A percentile compares a stretch with the other conserved stretches of the same genome.
Conservation (phyloP, 1,284 basidiomycete species). For the Polyporus tsugae region DNA sequence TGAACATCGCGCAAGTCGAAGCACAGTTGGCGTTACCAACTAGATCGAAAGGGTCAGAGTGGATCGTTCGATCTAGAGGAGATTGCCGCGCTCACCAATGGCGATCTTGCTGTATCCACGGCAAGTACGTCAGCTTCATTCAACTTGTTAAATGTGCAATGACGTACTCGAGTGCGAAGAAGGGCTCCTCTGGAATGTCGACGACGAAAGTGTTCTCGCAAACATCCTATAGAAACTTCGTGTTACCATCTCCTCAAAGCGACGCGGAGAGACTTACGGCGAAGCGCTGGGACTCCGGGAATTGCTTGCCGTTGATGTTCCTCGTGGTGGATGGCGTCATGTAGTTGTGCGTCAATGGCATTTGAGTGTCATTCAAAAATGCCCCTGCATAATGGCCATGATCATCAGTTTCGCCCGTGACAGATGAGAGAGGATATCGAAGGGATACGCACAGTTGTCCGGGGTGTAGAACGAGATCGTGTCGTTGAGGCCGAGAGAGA, state of each 20-base stretch:
- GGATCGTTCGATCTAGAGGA: not conserved
- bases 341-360: conserved; percentile 57
- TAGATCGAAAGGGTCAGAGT: conserved; percentile 14
- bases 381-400: conserved; percentile 46
- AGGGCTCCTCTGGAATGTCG: conserved; percentile 56
- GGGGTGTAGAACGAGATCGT: conserved; percentile 53
- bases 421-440: no score
- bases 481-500: conserved; percentile 51
- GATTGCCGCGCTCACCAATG: conserved; percentile 48
- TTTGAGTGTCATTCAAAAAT: conserved; percentile 58
- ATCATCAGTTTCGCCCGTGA: not conserved
- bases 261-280: conserved; percentile 46
- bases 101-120: conserved; percentile 54
- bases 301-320: conserved; percentile 54
- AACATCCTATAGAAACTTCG: conserved; percentile 39
- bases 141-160: not conserved
- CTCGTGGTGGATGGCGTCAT: conserved; percentile 54
- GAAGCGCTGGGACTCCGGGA: conserved; percentile 67
- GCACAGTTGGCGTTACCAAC: conserved; percentile 63
- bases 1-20: conserved; percentile 73
- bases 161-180: conserved; percentile 59
- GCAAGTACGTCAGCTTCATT: not conserved
- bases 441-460: conserved; percentile 53
- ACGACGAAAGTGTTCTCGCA: conserved; percentile 48
- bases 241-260: not conserved